phyloP scores from a whole-genome alignment of 306 rosid species.

The Erythrophleum fordii region DNA sequence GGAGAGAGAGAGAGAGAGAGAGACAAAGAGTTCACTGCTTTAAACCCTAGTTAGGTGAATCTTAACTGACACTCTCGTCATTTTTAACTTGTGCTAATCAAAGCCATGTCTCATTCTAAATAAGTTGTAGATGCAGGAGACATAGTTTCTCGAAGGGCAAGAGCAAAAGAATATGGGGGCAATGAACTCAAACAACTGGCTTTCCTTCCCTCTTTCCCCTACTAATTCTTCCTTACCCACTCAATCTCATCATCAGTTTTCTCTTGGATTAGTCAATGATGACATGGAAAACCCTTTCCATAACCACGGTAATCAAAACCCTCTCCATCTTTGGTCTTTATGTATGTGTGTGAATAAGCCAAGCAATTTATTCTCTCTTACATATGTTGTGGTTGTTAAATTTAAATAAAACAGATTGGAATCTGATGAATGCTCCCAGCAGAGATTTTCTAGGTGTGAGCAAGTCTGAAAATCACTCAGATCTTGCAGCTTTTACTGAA shows the following conservation, averaged over 20 bases:
- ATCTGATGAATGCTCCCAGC: constrained; percentile 61
- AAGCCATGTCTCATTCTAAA: not conserved
- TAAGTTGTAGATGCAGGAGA: constrained; percentile 39
- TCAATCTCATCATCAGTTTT: constrained; percentile 72
- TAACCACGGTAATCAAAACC: constrained; percentile 56
- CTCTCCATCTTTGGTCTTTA: not conserved
- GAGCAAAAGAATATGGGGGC: constrained; percentile 42
- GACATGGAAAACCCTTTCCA: constrained; percentile 83
- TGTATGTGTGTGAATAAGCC: no score
- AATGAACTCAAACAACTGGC: constrained; percentile 93
- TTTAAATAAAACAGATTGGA: constrained; percentile 64
- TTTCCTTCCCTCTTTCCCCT: constrained; percentile 89
- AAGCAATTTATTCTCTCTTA: no score
- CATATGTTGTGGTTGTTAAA: no score
- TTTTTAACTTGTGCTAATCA: not conserved
- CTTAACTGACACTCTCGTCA: constrained; percentile 18
- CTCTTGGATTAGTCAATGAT: constrained; percentile 77
- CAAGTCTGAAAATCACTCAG: constrained; percentile 75
- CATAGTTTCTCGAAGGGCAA: constrained; percentile 37
- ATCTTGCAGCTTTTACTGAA: constrained; percentile 60
- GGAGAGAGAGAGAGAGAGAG: not conserved
- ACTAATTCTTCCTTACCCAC: constrained; percentile 67
- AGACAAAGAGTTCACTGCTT: constrained; percentile 19
- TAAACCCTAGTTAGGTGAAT: constrained; percentile 46
- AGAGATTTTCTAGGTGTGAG: constrained; percentile 85